phyloP scores from a whole-genome alignment of 305 asterid species.

The Lippia alba region DNA sequence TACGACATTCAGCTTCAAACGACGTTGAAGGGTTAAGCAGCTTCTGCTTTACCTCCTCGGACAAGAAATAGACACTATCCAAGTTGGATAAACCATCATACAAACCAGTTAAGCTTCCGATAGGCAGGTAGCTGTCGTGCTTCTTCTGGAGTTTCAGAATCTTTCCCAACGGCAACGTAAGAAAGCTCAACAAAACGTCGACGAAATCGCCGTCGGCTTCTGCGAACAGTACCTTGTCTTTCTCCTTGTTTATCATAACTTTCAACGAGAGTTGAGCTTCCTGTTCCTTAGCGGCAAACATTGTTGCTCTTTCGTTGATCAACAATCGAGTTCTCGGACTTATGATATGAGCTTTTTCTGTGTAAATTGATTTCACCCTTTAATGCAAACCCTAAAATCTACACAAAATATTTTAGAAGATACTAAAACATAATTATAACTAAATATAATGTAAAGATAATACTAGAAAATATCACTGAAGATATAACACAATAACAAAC shows the following conservation, averaged over 20 bases:
- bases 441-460: too few species aligned
- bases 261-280: background rate
- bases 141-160: background rate
- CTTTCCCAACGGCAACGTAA: conserved; percentile 28
- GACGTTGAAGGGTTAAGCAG: conserved; percentile 24
- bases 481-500: too few species aligned
- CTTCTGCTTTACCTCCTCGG: background rate
- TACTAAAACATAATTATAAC: too few species aligned
- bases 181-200: conserved; percentile 9
- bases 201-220: conserved; percentile 16
- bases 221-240: conserved; percentile 21
- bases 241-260: conserved; percentile 5
- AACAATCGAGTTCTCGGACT: too few species aligned
- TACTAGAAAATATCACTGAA: too few species aligned
- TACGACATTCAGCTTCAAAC: background rate
- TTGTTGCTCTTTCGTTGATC: too few species aligned
- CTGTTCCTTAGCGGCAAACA: background rate
- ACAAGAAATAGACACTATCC: background rate
- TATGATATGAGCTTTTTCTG: too few species aligned
- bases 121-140: background rate
- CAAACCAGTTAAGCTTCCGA: conserved; percentile 36
- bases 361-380: too few species aligned
- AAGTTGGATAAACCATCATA: conserved; percentile 2
- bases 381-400: too few species aligned
- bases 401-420: too few species aligned